A percentile compares a stretch with the other conserved stretches of the same genome.
Evolutionary conservation across 768 basidiomycete genomes (phyloP).

Genomic region (Coprinopsis marcescibilis): DNA sequence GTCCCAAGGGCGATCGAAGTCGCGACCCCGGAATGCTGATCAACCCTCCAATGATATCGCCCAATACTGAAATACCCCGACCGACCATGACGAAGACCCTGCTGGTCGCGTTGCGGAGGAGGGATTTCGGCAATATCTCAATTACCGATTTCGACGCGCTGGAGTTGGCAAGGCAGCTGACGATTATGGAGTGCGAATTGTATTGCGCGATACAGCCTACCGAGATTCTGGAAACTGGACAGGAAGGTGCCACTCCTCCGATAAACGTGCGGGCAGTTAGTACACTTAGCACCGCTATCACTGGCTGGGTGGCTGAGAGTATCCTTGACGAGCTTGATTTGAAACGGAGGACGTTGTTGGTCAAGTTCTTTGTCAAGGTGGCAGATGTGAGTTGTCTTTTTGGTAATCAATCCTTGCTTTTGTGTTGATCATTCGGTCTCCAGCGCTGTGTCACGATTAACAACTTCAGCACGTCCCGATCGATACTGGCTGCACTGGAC

Average conservation of each 20-base stretch:
- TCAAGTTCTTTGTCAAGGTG: slow-evolving; percentile 93
- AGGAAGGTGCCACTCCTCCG: slow-evolving; percentile 58
- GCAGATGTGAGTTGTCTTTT: slow-evolving; percentile 61
- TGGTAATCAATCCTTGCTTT: slow-evolving; percentile 6
- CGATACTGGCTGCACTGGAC: slow-evolving; percentile 91
- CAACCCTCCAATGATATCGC: slow-evolving; percentile 44
- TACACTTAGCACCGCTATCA: slow-evolving; percentile 85
- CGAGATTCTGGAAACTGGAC: slow-evolving; percentile 82
- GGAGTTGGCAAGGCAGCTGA: slow-evolving; percentile 90
- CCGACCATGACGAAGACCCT: slow-evolving; percentile 82
- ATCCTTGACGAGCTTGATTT: slow-evolving; percentile 87
- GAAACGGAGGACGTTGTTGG: slow-evolving; percentile 69
- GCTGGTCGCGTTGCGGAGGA: slow-evolving; percentile 59
- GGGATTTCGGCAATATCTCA: slow-evolving; percentile 53
- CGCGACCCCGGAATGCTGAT: slow-evolving; percentile 74
- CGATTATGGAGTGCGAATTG: slow-evolving; percentile 85
- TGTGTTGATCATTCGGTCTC: slow-evolving; percentile 5
- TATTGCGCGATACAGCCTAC: slow-evolving; percentile 85
- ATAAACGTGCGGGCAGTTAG: slow-evolving; percentile 79
- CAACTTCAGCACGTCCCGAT: slow-evolving; percentile 91
- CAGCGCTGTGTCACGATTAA: slow-evolving; percentile 80
- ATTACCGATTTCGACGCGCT: slow-evolving; percentile 91
- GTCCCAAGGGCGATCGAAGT: slow-evolving; percentile 56
- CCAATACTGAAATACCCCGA: slow-evolving; percentile 64
- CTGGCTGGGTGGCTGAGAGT: slow-evolving; percentile 94